Percentiles rank a stretch among this genome's conserved stretches.
Conservation (phyloP, 2,329 filamentous ascomycete species). For the Apiospora pterosperma region DNA sequence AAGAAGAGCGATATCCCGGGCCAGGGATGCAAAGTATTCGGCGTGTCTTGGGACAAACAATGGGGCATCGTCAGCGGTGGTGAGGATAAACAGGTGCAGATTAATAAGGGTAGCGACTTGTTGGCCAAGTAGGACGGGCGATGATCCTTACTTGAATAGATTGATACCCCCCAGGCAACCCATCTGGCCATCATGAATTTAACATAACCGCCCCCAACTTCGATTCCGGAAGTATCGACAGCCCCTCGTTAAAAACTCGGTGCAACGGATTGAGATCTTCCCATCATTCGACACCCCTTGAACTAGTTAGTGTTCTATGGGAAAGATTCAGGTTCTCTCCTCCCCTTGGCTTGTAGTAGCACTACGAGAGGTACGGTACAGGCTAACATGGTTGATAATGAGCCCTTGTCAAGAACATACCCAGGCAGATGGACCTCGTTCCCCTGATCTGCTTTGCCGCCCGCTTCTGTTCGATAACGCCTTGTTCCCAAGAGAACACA, state of each 20-base stretch:
- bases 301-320: no score
- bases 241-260: no score
- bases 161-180: conserved; percentile 1
- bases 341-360: not conserved
- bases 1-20: conserved; percentile 62
- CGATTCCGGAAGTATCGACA: no score
- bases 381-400: not conserved
- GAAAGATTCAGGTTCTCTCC: not conserved
- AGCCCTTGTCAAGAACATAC: not conserved
- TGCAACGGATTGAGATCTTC: no score
- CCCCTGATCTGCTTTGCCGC: not conserved
- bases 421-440: not conserved
- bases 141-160: not conserved
- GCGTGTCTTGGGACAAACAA: conserved; percentile 78
- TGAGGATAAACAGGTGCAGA: conserved; percentile 92
- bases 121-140: conserved; percentile 11
- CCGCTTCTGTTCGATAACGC: not conserved
- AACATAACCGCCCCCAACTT: no score
- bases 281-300: no score
- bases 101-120: conserved; percentile 68
- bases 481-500: not conserved
- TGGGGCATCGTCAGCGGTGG: conserved; percentile 89
- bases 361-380: not conserved
- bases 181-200: not conserved
- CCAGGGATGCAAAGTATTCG: conserved; percentile 86